phyloP scores from a whole-genome alignment of 1,284 basidiomycete genomes.

The Leccinum subrobustum region DNA sequence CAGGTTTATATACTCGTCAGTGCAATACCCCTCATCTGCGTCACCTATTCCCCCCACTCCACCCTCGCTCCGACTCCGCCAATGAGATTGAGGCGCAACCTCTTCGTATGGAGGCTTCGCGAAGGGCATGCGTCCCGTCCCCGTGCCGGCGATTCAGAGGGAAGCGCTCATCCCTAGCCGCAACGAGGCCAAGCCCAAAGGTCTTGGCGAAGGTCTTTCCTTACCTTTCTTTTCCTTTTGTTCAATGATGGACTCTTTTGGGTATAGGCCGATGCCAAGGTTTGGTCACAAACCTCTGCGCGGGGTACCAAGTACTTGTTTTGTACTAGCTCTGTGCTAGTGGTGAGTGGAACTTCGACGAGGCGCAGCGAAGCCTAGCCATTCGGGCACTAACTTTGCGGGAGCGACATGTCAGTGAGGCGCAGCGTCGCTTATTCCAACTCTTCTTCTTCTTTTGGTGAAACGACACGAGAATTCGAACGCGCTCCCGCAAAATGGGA shows the following conservation, averaged over 20 bases:
- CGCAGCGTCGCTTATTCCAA: neutral
- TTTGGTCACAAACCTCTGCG: neutral
- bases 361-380: neutral
- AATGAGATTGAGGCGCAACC: conserved; percentile 21
- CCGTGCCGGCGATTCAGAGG: conserved; percentile 3
- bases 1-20: conserved; percentile 15
- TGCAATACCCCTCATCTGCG: neutral
- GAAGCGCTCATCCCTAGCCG: conserved; percentile 16
- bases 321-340: neutral
- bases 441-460: neutral
- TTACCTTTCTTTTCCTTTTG: conserved; percentile 2
- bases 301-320: neutral
- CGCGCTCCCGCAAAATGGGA: neutral
- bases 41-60: conserved; percentile 6
- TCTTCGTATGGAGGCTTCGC: conserved; percentile 7
- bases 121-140: conserved; percentile 2
- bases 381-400: neutral
- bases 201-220: neutral
- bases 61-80: conserved; percentile 25
- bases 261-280: neutral
- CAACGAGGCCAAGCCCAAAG: conserved; percentile 5
- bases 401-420: neutral
- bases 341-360: neutral
- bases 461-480: neutral
- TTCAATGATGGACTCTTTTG: neutral